Evolutionary conservation across 345 rosid species (phyloP).

Genomic region (Euphorbia tirucalli): DNA sequence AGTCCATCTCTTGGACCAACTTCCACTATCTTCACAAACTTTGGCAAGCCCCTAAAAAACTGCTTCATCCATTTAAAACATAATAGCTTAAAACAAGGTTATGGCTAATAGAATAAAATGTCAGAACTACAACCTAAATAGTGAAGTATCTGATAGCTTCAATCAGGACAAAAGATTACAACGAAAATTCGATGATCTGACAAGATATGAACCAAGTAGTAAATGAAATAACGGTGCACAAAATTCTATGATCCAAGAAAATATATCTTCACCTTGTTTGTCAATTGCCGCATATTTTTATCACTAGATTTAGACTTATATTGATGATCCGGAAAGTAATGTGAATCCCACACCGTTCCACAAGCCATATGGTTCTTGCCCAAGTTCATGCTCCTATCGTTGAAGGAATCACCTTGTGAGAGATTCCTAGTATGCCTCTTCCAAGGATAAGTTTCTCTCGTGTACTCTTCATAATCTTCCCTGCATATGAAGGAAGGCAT

Average conservation of each 20-base stretch:
- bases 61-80: conserved; percentile 28
- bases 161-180: neutral
- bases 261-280: conserved; percentile 55
- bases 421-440: conserved; percentile 55
- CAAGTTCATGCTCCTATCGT: conserved; percentile 38
- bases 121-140: neutral
- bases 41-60: conserved; percentile 50
- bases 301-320: conserved; percentile 42
- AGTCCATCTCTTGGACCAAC: conserved; percentile 78
- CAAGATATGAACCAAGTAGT: neutral
- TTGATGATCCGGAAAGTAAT: conserved; percentile 44
- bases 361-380: conserved; percentile 38
- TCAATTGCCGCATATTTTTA: conserved; percentile 30
- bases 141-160: conserved; percentile 4
- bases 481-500: conserved; percentile 37
- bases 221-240: conserved; percentile 1
- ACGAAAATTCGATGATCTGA: neutral
- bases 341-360: conserved; percentile 43
- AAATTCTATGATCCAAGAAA: conserved; percentile 1
- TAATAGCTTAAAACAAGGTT: neutral
- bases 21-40: conserved; percentile 72
- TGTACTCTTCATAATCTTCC: conserved; percentile 54
- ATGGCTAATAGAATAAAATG: neutral
- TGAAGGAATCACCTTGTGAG: conserved; percentile 42
- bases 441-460: conserved; percentile 73